These are phyloP conservation scores for Metschnikowia aberdeeniae DNA, from an alignment of 805 yeast species.

Conservation along the genomic window DNA sequence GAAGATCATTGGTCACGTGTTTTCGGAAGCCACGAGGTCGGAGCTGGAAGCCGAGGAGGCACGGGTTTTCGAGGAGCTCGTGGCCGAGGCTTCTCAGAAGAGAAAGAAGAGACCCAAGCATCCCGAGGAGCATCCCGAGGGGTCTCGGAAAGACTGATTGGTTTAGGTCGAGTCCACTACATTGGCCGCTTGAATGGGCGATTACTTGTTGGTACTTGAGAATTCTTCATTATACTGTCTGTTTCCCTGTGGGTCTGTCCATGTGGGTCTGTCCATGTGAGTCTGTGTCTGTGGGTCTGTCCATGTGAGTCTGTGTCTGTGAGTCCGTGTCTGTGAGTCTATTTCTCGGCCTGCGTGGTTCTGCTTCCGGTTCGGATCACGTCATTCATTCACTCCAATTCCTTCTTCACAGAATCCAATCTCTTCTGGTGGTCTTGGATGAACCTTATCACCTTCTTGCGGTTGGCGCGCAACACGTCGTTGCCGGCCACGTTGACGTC, in stretches of 20 bases:
- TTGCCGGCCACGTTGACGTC: constrained; percentile 53
- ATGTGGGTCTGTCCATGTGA: too few relatives aligned
- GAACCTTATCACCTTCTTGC: constrained; percentile 56
- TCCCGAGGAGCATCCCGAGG: not conserved
- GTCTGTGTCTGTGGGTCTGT: too few relatives aligned
- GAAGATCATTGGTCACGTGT: constrained; percentile 58
- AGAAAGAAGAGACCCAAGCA: constrained; percentile 31
- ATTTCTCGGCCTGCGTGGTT: too few relatives aligned
- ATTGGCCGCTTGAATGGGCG: too few relatives aligned
- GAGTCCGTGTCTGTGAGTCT: too few relatives aligned
- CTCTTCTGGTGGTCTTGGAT: constrained; percentile 58
- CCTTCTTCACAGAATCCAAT: constrained; percentile 46
- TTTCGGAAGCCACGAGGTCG: constrained; percentile 54
- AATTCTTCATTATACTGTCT: too few relatives aligned
- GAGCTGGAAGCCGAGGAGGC: constrained; percentile 73
- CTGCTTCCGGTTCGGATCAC: not conserved
- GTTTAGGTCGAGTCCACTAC: too few relatives aligned
- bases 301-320: too few relatives aligned
- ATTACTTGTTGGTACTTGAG: too few relatives aligned
- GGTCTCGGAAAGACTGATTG: too few relatives aligned
- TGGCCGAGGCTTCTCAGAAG: constrained; percentile 45
- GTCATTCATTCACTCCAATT: constrained; percentile 4
- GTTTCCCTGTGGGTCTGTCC: too few relatives aligned
- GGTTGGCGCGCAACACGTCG: constrained; percentile 47
- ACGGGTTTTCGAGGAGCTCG: constrained; percentile 69